These are phyloP conservation scores for Alternaria arborescens DNA, from an alignment of 2,329 filamentous ascomycete species.

Conservation along the genomic window DNA sequence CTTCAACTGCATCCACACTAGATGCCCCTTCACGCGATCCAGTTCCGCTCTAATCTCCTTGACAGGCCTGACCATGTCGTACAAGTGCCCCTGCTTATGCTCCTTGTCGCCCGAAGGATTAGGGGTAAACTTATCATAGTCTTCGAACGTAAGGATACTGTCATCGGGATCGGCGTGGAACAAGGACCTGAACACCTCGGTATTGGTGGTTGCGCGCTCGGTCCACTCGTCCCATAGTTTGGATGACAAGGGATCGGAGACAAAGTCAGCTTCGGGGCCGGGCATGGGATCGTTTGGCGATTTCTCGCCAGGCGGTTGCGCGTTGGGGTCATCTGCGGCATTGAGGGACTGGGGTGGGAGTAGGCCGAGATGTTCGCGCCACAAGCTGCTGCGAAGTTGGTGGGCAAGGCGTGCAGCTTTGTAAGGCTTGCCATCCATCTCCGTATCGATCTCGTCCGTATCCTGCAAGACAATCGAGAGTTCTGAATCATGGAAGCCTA, in stretches of 20 bases:
- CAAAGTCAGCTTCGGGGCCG: slow-evolving; percentile 70
- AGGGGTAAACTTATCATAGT: slow-evolving; percentile 80
- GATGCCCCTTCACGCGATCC: slow-evolving; percentile 81
- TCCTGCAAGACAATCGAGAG: slow-evolving; percentile 91
- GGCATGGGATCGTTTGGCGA: slow-evolving; percentile 78
- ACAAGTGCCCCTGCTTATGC: slow-evolving; percentile 82
- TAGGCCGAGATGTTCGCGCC: slow-evolving; percentile 89
- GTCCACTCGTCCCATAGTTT: slow-evolving; percentile 73
- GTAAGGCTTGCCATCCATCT: slow-evolving; percentile 81
- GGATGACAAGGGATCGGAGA: slow-evolving; percentile 67
- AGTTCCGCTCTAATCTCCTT: slow-evolving; percentile 78
- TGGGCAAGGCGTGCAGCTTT: slow-evolving; percentile 83
- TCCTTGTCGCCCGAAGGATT: slow-evolving; percentile 65
- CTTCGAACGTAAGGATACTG: slow-evolving; percentile 85
- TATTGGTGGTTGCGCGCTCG: slow-evolving; percentile 73
- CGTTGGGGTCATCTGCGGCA: slow-evolving; percentile 75
- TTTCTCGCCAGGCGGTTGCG: slow-evolving; percentile 73
- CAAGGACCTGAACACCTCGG: slow-evolving; percentile 76
- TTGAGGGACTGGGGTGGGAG: slow-evolving; percentile 75
- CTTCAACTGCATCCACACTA: slow-evolving; percentile 94
- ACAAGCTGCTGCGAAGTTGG: slow-evolving; percentile 81
- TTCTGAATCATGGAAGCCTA: slow-evolving; percentile 90
- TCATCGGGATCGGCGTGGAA: slow-evolving; percentile 93
- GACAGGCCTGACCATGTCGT: slow-evolving; percentile 71
- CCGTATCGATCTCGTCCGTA: slow-evolving; percentile 71